phyloP scores from a whole-genome alignment of 2,329 filamentous ascomycete species.

The Sarocladiaceae sp. region DNA sequence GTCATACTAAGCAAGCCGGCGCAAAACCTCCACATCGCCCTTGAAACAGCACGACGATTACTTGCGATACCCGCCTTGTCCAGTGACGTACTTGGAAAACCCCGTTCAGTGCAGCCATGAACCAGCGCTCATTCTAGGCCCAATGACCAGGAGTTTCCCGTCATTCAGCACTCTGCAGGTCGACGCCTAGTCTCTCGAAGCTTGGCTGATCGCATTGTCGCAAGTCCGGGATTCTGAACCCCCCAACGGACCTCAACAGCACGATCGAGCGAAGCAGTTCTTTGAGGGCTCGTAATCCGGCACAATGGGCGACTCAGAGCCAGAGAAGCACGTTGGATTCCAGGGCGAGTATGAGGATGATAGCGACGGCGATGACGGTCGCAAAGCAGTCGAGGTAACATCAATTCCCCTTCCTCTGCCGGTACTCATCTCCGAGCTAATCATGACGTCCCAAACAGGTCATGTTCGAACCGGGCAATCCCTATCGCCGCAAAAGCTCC shows the following conservation, averaged over 20 bases:
- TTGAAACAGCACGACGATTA: too few relatives aligned
- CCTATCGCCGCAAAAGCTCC: slow-evolving; percentile 61
- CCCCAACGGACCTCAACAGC: not conserved
- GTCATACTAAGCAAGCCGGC: too few relatives aligned
- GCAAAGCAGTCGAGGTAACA: slow-evolving; percentile 43
- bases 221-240: not conserved
- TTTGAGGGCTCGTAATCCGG: not conserved
- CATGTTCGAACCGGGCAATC: slow-evolving; percentile 54
- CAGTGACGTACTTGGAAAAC: too few relatives aligned
- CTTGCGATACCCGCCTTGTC: too few relatives aligned
- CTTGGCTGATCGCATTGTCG: not conserved
- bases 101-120: too few relatives aligned
- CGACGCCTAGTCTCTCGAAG: too few relatives aligned
- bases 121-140: too few relatives aligned
- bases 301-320: not conserved
- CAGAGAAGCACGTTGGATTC: slow-evolving; percentile 12
- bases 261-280: not conserved
- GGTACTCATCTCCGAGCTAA: not conserved
- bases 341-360: slow-evolving; percentile 30
- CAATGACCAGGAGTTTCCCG: too few relatives aligned
- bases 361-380: slow-evolving; percentile 43
- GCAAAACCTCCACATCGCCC: too few relatives aligned
- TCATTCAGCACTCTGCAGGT: too few relatives aligned
- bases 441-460: slow-evolving; percentile 33
- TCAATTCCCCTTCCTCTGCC: not conserved